Percentiles rank a stretch among this genome's conserved stretches.
Conservation (phyloP, 2,329 filamentous ascomycete genomes). For the Truncatella angustata region DNA sequence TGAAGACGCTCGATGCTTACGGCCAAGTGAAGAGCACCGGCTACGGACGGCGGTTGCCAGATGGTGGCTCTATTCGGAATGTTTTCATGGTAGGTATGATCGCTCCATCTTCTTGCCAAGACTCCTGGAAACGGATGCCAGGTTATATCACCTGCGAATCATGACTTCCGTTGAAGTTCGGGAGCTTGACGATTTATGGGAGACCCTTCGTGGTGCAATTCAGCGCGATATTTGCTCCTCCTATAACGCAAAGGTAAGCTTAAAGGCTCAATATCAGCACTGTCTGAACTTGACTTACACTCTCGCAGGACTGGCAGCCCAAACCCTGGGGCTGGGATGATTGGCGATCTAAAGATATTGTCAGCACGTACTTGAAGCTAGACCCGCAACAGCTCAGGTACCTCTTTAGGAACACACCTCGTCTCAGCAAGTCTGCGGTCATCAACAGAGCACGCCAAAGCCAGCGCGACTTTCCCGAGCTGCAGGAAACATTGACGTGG, state of each 20-base stretch:
- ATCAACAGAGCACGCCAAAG: constrained; percentile 38
- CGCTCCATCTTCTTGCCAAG: constrained; percentile 18
- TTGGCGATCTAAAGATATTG: constrained; percentile 27
- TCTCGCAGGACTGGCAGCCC: constrained; percentile 7
- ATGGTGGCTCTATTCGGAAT: constrained; percentile 54
- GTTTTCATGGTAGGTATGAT: constrained; percentile 47
- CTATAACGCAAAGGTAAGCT: constrained; percentile 21
- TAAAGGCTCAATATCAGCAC: background rate
- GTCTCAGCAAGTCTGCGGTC: constrained; percentile 43
- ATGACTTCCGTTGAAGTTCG: constrained; percentile 26
- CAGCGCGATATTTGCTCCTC: constrained; percentile 29
- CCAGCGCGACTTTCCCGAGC: constrained; percentile 41
- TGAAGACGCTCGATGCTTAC: constrained; percentile 43
- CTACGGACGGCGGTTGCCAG: constrained; percentile 49
- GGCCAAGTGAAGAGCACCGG: constrained; percentile 40
- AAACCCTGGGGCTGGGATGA: constrained; percentile 26
- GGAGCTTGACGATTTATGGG: constrained; percentile 25
- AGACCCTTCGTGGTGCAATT: constrained; percentile 19
- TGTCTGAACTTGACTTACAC: background rate
- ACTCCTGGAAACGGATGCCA: constrained; percentile 20
- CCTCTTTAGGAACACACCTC: constrained; percentile 45
- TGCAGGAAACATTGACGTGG: constrained; percentile 25
- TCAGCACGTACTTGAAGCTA: constrained; percentile 45
- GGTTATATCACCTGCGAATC: constrained; percentile 25
- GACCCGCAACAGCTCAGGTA: constrained; percentile 47